These are phyloP conservation scores for Arachnomyces sp. DNA, from an alignment of 2,329 filamentous ascomycete genomes.

Conservation along the genomic window DNA sequence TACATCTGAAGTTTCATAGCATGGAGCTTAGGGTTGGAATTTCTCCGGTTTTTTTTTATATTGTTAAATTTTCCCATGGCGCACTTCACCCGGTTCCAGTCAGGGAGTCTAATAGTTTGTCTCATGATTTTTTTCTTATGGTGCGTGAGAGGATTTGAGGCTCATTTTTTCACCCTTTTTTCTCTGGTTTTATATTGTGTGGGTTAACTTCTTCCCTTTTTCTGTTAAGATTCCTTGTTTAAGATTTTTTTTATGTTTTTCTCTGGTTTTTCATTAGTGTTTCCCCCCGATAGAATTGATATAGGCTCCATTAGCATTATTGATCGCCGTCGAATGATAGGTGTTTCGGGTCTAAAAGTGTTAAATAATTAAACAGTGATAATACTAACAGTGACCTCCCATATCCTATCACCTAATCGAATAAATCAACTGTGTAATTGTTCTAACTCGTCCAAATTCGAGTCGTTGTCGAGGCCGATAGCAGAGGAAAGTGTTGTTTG, in stretches of 20 bases:
- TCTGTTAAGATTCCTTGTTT: slow-evolving; percentile 1
- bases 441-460: too few species aligned
- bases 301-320: slow-evolving; percentile 12
- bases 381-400: too few species aligned
- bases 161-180: slow-evolving; percentile 1
- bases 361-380: too few species aligned
- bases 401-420: too few species aligned
- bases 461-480: too few species aligned
- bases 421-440: too few species aligned
- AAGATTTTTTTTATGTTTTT: slow-evolving; percentile 4
- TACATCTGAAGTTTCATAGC: slow-evolving; percentile 28
- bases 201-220: slow-evolving; percentile 55
- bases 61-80: slow-evolving; percentile 19
- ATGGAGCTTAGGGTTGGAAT: slow-evolving; percentile 23
- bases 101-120: slow-evolving; percentile 7
- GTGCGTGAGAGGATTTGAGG: not conserved
- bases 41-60: slow-evolving; percentile 9
- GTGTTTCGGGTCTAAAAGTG: too few species aligned
- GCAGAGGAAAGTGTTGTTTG: too few species aligned
- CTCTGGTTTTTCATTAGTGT: too few species aligned
- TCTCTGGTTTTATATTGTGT: not conserved
- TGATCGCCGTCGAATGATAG: too few species aligned
- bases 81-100: slow-evolving; percentile 18
- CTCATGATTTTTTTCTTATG: slow-evolving; percentile 5
- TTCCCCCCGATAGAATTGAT: slow-evolving; percentile 11